Evolutionary conservation across 2,329 filamentous ascomycete genomes (phyloP).

Genomic region (Diaporthe eres): DNA sequence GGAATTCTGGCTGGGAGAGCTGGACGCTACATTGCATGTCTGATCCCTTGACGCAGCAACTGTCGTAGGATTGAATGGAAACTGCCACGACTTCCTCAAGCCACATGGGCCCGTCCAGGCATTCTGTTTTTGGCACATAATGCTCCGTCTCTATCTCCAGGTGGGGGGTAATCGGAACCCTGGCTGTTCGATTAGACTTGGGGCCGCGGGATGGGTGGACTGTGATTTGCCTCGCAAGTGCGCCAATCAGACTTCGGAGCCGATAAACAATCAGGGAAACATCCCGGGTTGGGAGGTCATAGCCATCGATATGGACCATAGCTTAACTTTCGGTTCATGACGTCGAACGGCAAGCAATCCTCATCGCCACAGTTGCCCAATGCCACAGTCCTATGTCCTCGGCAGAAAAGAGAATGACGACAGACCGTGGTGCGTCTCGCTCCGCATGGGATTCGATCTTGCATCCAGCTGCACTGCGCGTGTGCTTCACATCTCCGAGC

Average conservation of each 20-base stretch:
- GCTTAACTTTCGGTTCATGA: conserved; percentile 10
- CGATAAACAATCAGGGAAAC: conserved; percentile 17
- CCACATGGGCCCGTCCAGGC: background rate
- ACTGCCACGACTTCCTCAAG: background rate
- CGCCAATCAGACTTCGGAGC: conserved; percentile 1
- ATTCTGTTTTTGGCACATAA: background rate
- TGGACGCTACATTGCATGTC: background rate
- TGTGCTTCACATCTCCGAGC: background rate
- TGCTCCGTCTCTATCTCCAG: background rate
- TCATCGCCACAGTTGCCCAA: background rate
- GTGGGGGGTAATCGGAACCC: background rate
- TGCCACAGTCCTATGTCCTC: background rate
- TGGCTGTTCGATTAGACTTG: conserved; percentile 6
- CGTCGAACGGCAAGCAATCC: conserved; percentile 8
- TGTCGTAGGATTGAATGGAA: background rate
- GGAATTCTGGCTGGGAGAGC: background rate
- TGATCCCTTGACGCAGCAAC: background rate
- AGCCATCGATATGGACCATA: background rate
- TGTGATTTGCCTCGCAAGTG: background rate
- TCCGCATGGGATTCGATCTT: background rate
- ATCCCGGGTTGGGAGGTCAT: conserved; percentile 12
- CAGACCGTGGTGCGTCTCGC: background rate
- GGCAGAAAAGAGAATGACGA: background rate
- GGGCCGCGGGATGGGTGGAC: background rate
- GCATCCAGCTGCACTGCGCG: background rate